Conservation (phyloP, 345 rosid species). For the Lepidium sativum region DNA sequence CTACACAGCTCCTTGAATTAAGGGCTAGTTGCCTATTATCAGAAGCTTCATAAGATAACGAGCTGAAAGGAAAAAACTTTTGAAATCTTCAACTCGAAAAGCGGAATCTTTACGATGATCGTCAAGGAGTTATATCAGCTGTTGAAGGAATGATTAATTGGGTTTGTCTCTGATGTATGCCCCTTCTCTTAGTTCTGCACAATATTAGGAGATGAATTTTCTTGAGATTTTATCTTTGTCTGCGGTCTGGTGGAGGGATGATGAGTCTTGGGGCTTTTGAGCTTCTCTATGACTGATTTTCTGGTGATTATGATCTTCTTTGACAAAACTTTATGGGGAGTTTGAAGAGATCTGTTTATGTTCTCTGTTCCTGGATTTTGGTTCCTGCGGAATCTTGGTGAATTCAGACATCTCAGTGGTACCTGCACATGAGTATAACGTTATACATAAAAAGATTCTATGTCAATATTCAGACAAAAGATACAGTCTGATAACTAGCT, state of each 20-base stretch:
- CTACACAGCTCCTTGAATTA: slow-evolving; percentile 7
- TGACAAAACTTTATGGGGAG: slow-evolving; percentile 32
- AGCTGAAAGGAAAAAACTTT: slow-evolving; percentile 1
- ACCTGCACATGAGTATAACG: slow-evolving; percentile 33
- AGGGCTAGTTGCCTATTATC: background rate
- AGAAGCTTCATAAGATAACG: slow-evolving; percentile 5
- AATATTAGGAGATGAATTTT: slow-evolving; percentile 70
- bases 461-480: background rate
- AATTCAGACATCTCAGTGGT: slow-evolving; percentile 30
- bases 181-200: slow-evolving; percentile 9
- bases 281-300: slow-evolving; percentile 27
- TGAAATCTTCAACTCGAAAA: slow-evolving; percentile 11
- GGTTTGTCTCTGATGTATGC: background rate
- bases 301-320: slow-evolving; percentile 23
- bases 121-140: slow-evolving; percentile 1
- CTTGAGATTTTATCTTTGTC: slow-evolving; percentile 39
- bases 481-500: background rate
- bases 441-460: background rate
- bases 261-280: slow-evolving; percentile 25
- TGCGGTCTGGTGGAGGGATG: slow-evolving; percentile 20
- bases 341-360: slow-evolving; percentile 27
- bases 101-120: slow-evolving; percentile 5
- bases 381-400: slow-evolving; percentile 45
- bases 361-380: slow-evolving; percentile 23
- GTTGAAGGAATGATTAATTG: background rate